These are phyloP conservation scores for Biscogniauxia marginata DNA, from an alignment of 2,329 filamentous ascomycete genomes.

Conservation along the genomic window DNA sequence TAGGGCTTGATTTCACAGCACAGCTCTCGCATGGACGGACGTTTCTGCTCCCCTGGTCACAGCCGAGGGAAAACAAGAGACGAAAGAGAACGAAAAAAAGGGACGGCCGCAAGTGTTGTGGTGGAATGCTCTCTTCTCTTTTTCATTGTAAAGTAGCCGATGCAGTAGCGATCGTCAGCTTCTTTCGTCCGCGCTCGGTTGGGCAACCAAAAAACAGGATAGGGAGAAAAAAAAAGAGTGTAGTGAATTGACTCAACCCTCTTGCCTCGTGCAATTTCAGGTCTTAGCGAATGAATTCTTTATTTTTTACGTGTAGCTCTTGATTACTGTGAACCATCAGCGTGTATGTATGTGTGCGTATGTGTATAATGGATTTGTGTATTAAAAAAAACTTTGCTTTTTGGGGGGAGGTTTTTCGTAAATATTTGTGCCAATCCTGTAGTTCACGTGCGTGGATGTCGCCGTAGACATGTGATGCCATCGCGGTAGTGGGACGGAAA, in stretches of 20 bases:
- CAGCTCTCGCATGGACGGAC: neutral
- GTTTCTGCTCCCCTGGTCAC: slow-evolving; percentile 4
- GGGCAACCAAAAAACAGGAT: neutral
- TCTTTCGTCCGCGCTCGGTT: neutral
- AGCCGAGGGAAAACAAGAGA: slow-evolving; percentile 2
- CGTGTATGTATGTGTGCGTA: too few species aligned
- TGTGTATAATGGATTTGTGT: too few species aligned
- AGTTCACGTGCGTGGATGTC: too few species aligned
- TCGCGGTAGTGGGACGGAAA: too few species aligned
- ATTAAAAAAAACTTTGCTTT: too few species aligned
- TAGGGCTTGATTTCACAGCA: neutral
- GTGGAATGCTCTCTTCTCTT: neutral
- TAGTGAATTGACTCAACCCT: neutral
- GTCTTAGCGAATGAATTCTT: too few species aligned
- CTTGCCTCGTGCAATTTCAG: too few species aligned
- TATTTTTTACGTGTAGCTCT: too few species aligned
- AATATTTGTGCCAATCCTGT: too few species aligned
- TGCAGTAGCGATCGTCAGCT: neutral
- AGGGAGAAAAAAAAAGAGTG: neutral
- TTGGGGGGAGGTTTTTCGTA: too few species aligned
- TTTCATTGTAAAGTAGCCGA: neutral
- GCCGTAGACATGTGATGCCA: too few species aligned
- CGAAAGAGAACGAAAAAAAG: neutral
- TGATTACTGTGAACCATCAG: too few species aligned
- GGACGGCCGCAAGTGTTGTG: neutral